Evolutionary conservation across 2,329 filamentous ascomycete genomes (phyloP).

Genomic region (Cercospora janseana): DNA sequence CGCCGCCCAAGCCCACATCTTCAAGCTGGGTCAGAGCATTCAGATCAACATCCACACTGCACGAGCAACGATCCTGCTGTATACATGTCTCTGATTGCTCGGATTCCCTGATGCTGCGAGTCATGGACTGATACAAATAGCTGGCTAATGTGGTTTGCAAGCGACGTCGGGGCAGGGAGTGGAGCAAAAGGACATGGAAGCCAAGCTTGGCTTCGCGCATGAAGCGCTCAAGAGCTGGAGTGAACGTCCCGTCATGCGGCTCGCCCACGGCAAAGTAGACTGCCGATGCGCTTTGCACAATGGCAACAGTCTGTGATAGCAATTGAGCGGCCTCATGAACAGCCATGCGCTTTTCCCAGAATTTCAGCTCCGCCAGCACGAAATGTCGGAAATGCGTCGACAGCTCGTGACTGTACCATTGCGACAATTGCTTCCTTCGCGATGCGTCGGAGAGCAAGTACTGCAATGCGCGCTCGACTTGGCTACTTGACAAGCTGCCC

Average conservation of each 20-base stretch:
- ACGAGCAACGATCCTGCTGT: conserved; percentile 40
- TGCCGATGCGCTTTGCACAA: conserved; percentile 40
- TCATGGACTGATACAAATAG: conserved; percentile 31
- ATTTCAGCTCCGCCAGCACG: conserved; percentile 27
- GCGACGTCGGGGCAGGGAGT: conserved; percentile 32
- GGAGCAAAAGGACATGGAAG: conserved; percentile 30
- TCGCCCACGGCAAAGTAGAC: conserved; percentile 36
- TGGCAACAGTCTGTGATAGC: conserved; percentile 39
- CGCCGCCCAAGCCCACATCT: conserved; percentile 66
- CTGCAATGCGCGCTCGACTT: conserved; percentile 23
- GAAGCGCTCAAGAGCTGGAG: conserved; percentile 5
- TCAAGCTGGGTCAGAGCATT: conserved; percentile 44
- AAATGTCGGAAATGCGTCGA: conserved; percentile 43
- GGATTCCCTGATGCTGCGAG: conserved; percentile 18
- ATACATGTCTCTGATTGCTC: conserved; percentile 39
- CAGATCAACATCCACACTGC: conserved; percentile 27
- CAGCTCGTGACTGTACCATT: conserved; percentile 50
- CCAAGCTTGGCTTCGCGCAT: conserved; percentile 16
- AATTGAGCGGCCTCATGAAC: conserved; percentile 33
- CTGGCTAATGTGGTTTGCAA: conserved; percentile 30
- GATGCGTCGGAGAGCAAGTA: conserved; percentile 15
- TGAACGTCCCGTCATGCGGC: not conserved
- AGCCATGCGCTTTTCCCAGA: conserved; percentile 30
- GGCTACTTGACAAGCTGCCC: conserved; percentile 10
- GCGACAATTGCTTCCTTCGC: conserved; percentile 36